Base-by-base conservation (phyloP, 139 green algal genomes). In the Monoraphidium neglectum region DNA sequence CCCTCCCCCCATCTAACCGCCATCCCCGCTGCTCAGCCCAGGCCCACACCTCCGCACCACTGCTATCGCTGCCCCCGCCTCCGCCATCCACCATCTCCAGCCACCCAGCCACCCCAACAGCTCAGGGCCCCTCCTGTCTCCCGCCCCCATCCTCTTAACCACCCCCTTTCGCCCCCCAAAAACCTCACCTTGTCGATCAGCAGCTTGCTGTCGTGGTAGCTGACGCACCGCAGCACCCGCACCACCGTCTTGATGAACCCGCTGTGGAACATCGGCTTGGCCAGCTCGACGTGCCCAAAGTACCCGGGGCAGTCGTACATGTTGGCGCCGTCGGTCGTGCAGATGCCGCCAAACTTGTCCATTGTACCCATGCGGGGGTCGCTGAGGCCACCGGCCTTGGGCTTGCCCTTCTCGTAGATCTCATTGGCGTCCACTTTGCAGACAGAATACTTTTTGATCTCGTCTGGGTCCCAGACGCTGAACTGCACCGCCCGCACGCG, bases 241-340 rank as follows among this genome's bases (percentile, higher is more conserved):
- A 99, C 80, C 6, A 99, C 92, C 0, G 90, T 97, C 68, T 95
- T 96, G 32, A 98, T 90, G 87, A 99, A 99, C 60, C 95, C 94
- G 43, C 94, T 86, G 81, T 99, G 97, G 77, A 93, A 99, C 82
- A 99, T 92, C 10, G 97, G 95, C 79, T 96, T 92, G 26, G 94
- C 95, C 36, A 99, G 89, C 79, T 97, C 94, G 35, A 99, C 90
- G 89, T 98, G 95, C 13, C 96, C 96, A 86, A 99, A 99, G 81
- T 99, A 96, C 3, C 96, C 96, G 0, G 97, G 97, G 76, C 92
- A 99, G 72, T 99, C 93, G 57, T 90, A 82, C 30, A 88, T 70
- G 56, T 85, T 80, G 21, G 80, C 79, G 26, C 90, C 91, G 69
- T 97, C 93, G 33, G 92, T 97, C 18, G 84, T 87, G 74, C 93